phyloP scores from a whole-genome alignment of 2,329 filamentous ascomycete species.

The Chaetomium sp. region DNA sequence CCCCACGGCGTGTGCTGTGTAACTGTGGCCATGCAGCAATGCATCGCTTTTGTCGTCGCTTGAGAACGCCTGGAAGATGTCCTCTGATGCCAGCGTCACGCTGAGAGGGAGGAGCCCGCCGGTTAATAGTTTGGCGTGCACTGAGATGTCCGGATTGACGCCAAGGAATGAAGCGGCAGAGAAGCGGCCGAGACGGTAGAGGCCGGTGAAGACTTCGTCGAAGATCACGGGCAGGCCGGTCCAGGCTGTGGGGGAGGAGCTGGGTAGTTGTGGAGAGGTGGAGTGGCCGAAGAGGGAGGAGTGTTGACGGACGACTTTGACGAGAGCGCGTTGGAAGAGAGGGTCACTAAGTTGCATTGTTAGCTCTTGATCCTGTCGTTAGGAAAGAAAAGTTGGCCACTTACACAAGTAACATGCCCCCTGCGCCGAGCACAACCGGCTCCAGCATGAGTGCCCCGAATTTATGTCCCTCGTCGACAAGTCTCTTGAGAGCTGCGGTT shows the following conservation, averaged over 20 bases:
- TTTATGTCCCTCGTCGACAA: conserved; percentile 52
- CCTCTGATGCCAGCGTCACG: conserved; percentile 66
- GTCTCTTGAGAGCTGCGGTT: conserved; percentile 41
- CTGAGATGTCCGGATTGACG: conserved; percentile 64
- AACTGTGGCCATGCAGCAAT: conserved; percentile 77
- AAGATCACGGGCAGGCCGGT: conserved; percentile 71
- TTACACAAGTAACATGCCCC: conserved; percentile 75
- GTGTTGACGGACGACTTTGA: conserved; percentile 54
- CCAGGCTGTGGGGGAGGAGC: conserved; percentile 42
- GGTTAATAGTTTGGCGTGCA: conserved; percentile 78
- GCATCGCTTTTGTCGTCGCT: conserved; percentile 71
- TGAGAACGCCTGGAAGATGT: conserved; percentile 65
- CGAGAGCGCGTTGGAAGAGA: conserved; percentile 68
- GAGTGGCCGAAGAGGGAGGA: conserved; percentile 41
- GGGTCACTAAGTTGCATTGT: conserved; percentile 52
- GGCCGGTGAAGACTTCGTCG: conserved; percentile 81
- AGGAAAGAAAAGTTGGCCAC: conserved; percentile 25
- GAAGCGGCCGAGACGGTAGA: conserved; percentile 72
- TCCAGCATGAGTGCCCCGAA: conserved; percentile 77
- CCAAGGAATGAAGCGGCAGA: conserved; percentile 64
- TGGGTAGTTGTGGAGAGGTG: conserved; percentile 15
- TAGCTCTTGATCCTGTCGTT: not conserved
- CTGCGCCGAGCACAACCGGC: conserved; percentile 72
- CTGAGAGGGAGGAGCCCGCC: conserved; percentile 74
- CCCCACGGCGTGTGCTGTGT: conserved; percentile 76